Base-by-base conservation (phyloP, 768 basidiomycete genomes). In the Collybia sordida region DNA sequence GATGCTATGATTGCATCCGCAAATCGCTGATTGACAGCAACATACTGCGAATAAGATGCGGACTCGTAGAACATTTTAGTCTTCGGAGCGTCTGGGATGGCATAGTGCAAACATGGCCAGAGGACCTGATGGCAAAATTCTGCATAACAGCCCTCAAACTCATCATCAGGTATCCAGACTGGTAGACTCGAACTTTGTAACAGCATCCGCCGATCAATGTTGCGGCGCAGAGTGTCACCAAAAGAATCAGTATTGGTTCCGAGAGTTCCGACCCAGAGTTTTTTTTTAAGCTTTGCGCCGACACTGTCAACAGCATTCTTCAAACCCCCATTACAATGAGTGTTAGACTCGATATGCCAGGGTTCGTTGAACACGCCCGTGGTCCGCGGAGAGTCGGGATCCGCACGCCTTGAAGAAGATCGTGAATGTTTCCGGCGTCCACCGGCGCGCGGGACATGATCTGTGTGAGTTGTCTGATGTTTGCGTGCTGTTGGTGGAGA, bases 101-200 rank as follows among this genome's bases (percentile, higher is more conserved):
- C 86, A 59, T 91, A 93, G 64, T 93, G 91, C 15, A 94, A 71
- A 55, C 85, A 87, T 0, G 91, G 91, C 91, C 91, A 94, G 23
- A 93, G 77, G 15, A 93, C 90, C 66, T 90, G 89, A 57, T 93
- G 91, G 60, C 90, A 93, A 64, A 91, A 93, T 57, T 88, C 86
- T 63, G 92, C 90, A 55, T 93, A 93, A 61, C 81, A 86, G 43
- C 81, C 82, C 52, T 82, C 76, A 54, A 93, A 92, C 59, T 90
- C 90, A 1, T 78, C 75, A 59, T 90, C 86, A 0, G 87, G 85
- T 47, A 93, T 86, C 91, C 90, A 93, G 17, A 93, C 87, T 0
- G 88, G 74, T 1, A 74, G 18, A 52, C 70, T 69, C 1, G 65
- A 59, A 6, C 66, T 60, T 41, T 74, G 66, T 2, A 61, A 56